Base-by-base conservation (phyloP, 805 yeast species). In the Peterozyma xylosa region DNA sequence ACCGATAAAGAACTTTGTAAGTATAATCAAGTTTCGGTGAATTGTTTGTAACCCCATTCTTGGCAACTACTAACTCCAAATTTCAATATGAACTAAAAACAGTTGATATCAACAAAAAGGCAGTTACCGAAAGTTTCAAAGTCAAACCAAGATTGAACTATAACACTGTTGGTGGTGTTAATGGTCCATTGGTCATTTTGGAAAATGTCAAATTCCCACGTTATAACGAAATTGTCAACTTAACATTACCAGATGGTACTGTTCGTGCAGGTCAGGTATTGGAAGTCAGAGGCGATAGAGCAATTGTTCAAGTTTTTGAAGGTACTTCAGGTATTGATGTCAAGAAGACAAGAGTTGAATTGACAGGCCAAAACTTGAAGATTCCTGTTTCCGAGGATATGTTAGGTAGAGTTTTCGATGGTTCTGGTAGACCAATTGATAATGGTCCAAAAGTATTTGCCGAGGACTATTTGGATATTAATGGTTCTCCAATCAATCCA, bases 311-410 rank as follows among this genome's bases (percentile, higher is more conserved):
- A 76, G 99, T 93, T 41, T 93, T 93, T 62, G 98, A 93, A 72
- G 99, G 99, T 60, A 93, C 99, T 42, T 84, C 96, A 5, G 99
- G 99, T 59, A 87, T 93, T 56, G 99, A 93, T 73, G 98, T 93
- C 50, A 90, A 93, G 71, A 93, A 90, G 72, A 93, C 99, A 41
- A 78, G 89, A 47, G 96, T 95, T 48, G 98, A 95, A 68, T 91
- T 93, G 70, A 90, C 99, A 35, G 99, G 99, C 49, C 82, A 91
- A 64, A 86, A 80, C 66, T 75, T 93, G 74, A 86, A 82, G 66
- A 87, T 93, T 52, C 85, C 98, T 17, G 99, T 93, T 18, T 84
- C 96, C 45, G 99, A 93, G 67, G 99, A 93, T 62, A 83, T 90
- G 75, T 74, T 95, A 60, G 99, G 99, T 52, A 85, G 99, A 74